Evolutionary conservation across 192 early-diverging fungal genomes (phyloP).

Genomic region (Mortierella alpina): DNA sequence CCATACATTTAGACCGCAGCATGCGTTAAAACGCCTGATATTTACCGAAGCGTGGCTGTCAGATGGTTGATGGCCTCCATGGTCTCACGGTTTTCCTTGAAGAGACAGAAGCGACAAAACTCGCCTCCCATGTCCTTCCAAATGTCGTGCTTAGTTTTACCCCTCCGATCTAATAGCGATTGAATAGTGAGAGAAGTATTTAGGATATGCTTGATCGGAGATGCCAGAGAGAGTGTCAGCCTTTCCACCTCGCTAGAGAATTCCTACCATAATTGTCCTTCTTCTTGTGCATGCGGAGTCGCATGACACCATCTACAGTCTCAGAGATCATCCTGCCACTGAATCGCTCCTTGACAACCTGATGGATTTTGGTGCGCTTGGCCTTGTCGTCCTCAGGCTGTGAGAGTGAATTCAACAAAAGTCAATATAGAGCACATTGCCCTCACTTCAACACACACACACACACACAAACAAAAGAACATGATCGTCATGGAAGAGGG

Average conservation of each 20-base stretch:
- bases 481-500: too few relatives aligned
- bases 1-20: background rate
- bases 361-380: slow-evolving; percentile 65
- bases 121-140: slow-evolving; percentile 77
- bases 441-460: too few relatives aligned
- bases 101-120: slow-evolving; percentile 86
- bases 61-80: slow-evolving; percentile 83
- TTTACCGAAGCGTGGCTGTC: slow-evolving; percentile 54
- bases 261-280: slow-evolving; percentile 43
- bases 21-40: background rate
- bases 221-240: too few relatives aligned
- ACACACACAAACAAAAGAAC: too few relatives aligned
- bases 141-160: slow-evolving; percentile 35
- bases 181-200: background rate
- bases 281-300: slow-evolving; percentile 57
- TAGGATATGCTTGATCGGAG: too few relatives aligned
- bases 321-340: slow-evolving; percentile 59
- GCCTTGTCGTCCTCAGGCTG: slow-evolving; percentile 63
- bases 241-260: background rate
- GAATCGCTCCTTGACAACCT: slow-evolving; percentile 63
- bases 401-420: too few relatives aligned
- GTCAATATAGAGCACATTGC: too few relatives aligned
- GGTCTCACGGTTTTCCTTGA: slow-evolving; percentile 94
- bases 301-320: slow-evolving; percentile 56
- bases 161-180: slow-evolving; percentile 28